These are phyloP conservation scores for Halteria grandinella DNA, from an alignment of 73 alveolate species.

Conservation along the genomic window DNA sequence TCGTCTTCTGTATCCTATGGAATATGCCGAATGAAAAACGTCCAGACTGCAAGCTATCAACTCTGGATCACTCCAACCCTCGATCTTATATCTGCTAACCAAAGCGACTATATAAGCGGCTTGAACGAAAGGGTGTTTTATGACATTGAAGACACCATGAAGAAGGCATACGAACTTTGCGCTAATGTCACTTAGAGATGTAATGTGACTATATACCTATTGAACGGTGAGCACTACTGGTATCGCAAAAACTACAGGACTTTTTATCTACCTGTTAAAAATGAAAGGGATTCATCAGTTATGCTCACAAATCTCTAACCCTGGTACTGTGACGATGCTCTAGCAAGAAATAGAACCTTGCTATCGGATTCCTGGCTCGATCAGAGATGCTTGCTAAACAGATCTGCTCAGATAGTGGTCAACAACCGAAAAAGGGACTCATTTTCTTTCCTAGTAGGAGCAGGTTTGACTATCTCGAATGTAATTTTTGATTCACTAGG, in stretches of 20 bases:
- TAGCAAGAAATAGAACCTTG: constrained; percentile 7
- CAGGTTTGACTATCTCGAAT: constrained; percentile 19
- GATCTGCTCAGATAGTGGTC: constrained; percentile 1
- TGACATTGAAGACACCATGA: constrained; percentile 1
- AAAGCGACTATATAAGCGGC: too few relatives aligned
- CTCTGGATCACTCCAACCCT: too few relatives aligned
- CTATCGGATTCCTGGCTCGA: neutral
- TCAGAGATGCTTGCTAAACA: neutral
- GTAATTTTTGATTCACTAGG: too few relatives aligned
- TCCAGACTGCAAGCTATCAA: too few relatives aligned
- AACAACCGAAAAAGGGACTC: neutral
- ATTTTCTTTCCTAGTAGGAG: neutral
- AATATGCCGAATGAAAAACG: too few relatives aligned
- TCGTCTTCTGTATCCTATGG: too few relatives aligned
- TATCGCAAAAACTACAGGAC: neutral
- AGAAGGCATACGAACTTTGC: constrained; percentile 7
- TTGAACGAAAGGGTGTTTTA: too few relatives aligned
- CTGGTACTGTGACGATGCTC: too few relatives aligned
- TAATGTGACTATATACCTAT: constrained; percentile 1
- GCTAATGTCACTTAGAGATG: neutral
- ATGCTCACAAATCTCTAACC: too few relatives aligned
- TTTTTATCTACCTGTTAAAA: neutral
- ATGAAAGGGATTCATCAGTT: neutral
- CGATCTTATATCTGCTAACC: too few relatives aligned
- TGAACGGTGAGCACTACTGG: constrained; percentile 28